phyloP scores from a whole-genome alignment of 768 basidiomycete genomes.

The Suillus fuscotomentosus region DNA sequence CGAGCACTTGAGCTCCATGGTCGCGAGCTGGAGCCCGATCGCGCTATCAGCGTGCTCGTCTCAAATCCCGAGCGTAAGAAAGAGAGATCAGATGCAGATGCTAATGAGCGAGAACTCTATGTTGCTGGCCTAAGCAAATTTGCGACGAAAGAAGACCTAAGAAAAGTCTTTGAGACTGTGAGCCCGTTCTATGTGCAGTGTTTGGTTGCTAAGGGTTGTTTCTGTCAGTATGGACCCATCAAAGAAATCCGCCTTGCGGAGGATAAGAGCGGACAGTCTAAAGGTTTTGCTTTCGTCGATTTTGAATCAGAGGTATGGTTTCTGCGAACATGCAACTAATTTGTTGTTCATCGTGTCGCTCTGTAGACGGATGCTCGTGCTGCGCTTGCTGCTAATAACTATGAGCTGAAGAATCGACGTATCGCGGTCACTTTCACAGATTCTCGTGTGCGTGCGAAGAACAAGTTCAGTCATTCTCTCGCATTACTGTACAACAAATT shows the following conservation, averaged over 20 bases:
- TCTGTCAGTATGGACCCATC: conserved; percentile 70
- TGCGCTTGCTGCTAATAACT: conserved; percentile 79
- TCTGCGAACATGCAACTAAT: background rate
- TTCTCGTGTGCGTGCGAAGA: conserved; percentile 55
- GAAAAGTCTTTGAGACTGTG: conserved; percentile 76
- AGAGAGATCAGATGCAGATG: conserved; percentile 84
- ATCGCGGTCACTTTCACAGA: conserved; percentile 89
- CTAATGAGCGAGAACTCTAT: conserved; percentile 82
- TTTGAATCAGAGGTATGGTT: conserved; percentile 74
- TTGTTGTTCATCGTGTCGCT: conserved; percentile 1
- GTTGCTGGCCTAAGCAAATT: conserved; percentile 83
- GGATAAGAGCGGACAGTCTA: conserved; percentile 67
- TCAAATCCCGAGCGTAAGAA: conserved; percentile 91
- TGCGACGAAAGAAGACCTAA: conserved; percentile 73
- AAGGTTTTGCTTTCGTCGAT: conserved; percentile 92
- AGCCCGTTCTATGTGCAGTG: conserved; percentile 21
- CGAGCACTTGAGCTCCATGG: conserved; percentile 79
- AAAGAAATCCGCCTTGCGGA: conserved; percentile 79
- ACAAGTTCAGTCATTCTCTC: conserved; percentile 39
- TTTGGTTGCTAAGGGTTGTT: conserved; percentile 2
- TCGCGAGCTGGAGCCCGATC: conserved; percentile 67
- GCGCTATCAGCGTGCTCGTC: conserved; percentile 72
- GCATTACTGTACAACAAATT: background rate
- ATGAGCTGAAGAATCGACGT: conserved; percentile 85
- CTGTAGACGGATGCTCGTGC: conserved; percentile 64